Evolutionary conservation across 2,329 filamentous ascomycete genomes (phyloP).

Genomic region (Mycogone perniciosa): DNA sequence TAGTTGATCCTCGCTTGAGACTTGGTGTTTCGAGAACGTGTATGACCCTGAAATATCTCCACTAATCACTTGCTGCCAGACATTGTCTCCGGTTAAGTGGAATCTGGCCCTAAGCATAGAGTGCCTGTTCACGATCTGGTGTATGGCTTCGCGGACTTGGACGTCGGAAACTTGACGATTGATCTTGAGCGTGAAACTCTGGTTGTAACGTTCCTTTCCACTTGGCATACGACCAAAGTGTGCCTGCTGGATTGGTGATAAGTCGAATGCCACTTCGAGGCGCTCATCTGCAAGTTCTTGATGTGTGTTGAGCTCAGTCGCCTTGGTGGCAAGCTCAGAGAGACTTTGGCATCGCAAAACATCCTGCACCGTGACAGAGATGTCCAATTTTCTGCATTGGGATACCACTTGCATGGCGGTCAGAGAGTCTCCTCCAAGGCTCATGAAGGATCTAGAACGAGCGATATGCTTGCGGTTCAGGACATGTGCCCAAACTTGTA

Average conservation of each 20-base stretch:
- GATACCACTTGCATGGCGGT: conserved; percentile 28
- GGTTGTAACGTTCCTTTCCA: conserved; percentile 12
- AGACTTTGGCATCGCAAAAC: neutral
- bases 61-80: conserved; percentile 9
- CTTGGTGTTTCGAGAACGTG: neutral
- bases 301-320: too few species aligned
- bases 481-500: neutral
- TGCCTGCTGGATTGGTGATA: conserved; percentile 15
- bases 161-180: neutral
- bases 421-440: conserved; percentile 37
- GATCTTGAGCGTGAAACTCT: conserved; percentile 12
- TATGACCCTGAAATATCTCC: conserved; percentile 1
- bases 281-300: too few species aligned
- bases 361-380: neutral
- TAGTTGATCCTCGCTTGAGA: too few species aligned
- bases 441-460: conserved; percentile 26
- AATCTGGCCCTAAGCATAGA: conserved; percentile 16
- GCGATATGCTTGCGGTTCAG: neutral
- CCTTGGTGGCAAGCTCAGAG: neutral
- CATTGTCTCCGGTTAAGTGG: neutral
- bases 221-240: conserved; percentile 6
- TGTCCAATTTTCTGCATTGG: neutral
- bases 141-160: conserved; percentile 4
- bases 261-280: neutral
- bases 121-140: conserved; percentile 9